Conservation (phyloP, 139 green algal species). For the Closterium sp. region DNA sequence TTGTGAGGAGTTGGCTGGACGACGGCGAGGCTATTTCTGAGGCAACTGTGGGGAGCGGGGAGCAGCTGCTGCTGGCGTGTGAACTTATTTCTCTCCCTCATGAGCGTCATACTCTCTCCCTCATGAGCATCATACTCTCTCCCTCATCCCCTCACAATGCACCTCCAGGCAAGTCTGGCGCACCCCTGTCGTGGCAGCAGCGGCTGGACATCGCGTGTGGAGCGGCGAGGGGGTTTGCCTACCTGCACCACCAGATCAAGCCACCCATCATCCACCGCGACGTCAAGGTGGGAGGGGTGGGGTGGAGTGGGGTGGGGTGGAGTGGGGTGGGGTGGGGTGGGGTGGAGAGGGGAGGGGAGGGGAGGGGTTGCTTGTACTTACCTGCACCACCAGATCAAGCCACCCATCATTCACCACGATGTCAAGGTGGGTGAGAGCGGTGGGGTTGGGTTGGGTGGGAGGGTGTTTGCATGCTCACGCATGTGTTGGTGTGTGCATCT, state of each 20-base stretch:
- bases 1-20: too few relatives aligned
- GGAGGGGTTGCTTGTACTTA: neutral
- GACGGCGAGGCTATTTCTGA: too few relatives aligned
- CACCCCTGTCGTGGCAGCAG: too few relatives aligned
- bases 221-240: conserved; percentile 6
- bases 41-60: too few relatives aligned
- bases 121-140: too few relatives aligned
- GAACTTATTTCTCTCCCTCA: too few relatives aligned
- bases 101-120: too few relatives aligned
- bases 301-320: neutral
- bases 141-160: too few relatives aligned
- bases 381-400: conserved; percentile 27
- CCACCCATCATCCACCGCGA: conserved; percentile 31
- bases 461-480: neutral
- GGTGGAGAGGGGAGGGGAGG: neutral
- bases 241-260: conserved; percentile 31
- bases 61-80: too few relatives aligned
- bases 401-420: conserved; percentile 33
- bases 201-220: neutral
- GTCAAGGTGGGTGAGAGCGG: conserved; percentile 2
- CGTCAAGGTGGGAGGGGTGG: conserved; percentile 4
- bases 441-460: neutral
- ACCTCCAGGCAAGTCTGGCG: too few relatives aligned
- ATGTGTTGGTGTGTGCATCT: neutral
- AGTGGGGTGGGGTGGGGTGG: neutral